Evolutionary conservation across 495 filamentous ascomycete genomes (phyloP).

Genomic region (Aspergillus funiculosus): DNA sequence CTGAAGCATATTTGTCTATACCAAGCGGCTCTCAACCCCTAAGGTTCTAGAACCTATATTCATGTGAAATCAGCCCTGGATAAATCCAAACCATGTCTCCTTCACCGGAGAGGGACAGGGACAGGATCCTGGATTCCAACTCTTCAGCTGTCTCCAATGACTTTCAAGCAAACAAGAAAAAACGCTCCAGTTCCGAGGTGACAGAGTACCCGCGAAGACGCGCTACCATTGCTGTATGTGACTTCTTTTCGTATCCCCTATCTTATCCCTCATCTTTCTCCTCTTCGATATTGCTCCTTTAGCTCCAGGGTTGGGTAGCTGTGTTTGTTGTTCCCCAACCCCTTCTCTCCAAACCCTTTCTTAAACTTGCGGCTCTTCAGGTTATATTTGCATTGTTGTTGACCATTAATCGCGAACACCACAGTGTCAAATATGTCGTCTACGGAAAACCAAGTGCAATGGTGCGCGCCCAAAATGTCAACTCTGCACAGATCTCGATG

Average conservation of each 20-base stretch:
- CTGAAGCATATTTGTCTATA: neutral
- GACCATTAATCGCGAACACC: neutral
- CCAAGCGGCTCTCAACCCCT: neutral
- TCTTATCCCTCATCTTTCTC: constrained; percentile 1
- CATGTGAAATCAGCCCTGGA: neutral
- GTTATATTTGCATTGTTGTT: constrained; percentile 1
- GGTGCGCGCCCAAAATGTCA: constrained; percentile 78
- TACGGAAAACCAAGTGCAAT: constrained; percentile 77
- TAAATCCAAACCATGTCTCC: constrained; percentile 15
- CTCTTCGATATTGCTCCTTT: constrained; percentile 1
- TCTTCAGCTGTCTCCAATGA: constrained; percentile 4
- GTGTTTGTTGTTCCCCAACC: too few relatives aligned
- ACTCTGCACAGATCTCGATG: constrained; percentile 74
- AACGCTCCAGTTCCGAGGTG: constrained; percentile 59
- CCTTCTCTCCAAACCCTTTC: neutral
- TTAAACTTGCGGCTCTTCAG: neutral
- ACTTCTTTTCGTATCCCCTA: neutral
- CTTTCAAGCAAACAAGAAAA: constrained; percentile 34
- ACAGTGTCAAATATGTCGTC: constrained; percentile 79
- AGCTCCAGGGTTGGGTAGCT: too few relatives aligned
- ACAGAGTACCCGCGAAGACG: constrained; percentile 64
- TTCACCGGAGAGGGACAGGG: constrained; percentile 18
- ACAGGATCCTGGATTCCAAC: constrained; percentile 9
- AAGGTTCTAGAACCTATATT: neutral
- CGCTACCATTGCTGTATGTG: constrained; percentile 66